Base-by-base conservation (phyloP, 148 eudicot genomes). In the Rhododendron ferrugineum region DNA sequence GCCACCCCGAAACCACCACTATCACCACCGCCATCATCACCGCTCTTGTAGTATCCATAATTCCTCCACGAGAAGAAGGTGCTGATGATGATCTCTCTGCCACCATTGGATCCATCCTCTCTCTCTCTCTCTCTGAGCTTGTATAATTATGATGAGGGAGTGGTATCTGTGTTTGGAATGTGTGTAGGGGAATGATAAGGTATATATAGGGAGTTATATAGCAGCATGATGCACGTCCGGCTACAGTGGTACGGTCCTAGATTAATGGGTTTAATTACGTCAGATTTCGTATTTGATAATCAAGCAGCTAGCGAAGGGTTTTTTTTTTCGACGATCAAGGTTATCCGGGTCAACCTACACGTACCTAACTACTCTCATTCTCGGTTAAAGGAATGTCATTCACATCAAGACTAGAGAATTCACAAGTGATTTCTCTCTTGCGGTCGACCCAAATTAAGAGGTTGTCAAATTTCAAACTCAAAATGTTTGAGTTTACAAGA, bases 1-100 rank as follows among this genome's bases (percentile, higher is more conserved):
- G 68, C 79, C 90, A 87, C n/a, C 94, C 98, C 36, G 89, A 64
- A 68, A 90, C 81, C 6, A 92, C 86, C 49, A 84, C 72, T 79
- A 87, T 28, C 74, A 70, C 72, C 13, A 78, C 56, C 30, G 82
- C 85, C 89, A 80, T 52, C 46, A 84, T 85, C 68, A 64, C 77
- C 26, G 73, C 79, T 60, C 78, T 36, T 1, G 37, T 32, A 30
- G 11, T 0, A 36, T 10, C 26, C 0, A 13, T 4, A 70, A 64
- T 5, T 82, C 73, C 81, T 42, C 75, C 76, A 20, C 50, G 60
- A 16, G 76, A 68, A 20, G 83, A 37, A 73, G 86, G 23, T 30
- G 82, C 26, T 60, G 68, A 7, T 22, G 84, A 22, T 47, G 85
- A 72, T 72, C 46, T 72, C 22, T 50, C 36, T 42, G 13, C 47